These are phyloP conservation scores for Lizonia empirigonia DNA, from an alignment of 2,329 filamentous ascomycete genomes.

Conservation along the genomic window DNA sequence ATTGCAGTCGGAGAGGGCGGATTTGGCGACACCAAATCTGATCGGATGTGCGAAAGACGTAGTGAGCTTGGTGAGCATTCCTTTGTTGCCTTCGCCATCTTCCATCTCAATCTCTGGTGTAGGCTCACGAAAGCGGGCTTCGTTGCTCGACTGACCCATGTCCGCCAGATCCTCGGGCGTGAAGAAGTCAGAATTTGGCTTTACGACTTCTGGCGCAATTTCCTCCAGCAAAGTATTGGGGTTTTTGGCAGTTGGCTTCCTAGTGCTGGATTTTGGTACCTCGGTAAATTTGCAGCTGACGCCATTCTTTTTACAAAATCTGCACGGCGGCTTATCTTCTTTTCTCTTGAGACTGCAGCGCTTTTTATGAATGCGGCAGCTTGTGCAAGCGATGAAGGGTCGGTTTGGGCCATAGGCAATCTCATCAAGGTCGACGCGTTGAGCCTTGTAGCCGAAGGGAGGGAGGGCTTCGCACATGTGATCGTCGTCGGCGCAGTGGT, in stretches of 20 bases:
- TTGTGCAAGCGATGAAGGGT: conserved; percentile 30
- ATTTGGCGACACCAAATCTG: conserved; percentile 29
- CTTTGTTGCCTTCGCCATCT: conserved; percentile 34
- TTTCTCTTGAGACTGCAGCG: conserved; percentile 42
- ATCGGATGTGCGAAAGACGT: conserved; percentile 53
- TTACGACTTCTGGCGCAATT: conserved; percentile 10
- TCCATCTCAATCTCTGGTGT: conserved; percentile 35
- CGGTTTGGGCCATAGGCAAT: conserved; percentile 27
- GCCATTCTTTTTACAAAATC: conserved; percentile 32
- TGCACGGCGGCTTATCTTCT: conserved; percentile 41
- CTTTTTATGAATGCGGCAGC: conserved; percentile 37
- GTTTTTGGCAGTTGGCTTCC: conserved; percentile 15
- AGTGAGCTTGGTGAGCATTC: conserved; percentile 36
- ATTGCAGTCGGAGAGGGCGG: conserved; percentile 39
- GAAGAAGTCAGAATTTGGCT: conserved; percentile 11
- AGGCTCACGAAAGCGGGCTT: conserved; percentile 15
- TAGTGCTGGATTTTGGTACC: conserved; percentile 6
- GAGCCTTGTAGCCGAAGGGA: conserved; percentile 22
- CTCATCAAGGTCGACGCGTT: conserved; percentile 28
- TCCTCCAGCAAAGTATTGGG: not conserved
- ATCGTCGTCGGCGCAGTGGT: conserved; percentile 24
- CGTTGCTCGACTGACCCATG: conserved; percentile 12
- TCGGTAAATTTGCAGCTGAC: conserved; percentile 42
- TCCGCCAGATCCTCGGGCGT: conserved; percentile 25
- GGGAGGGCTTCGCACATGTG: conserved; percentile 23